Conservation (phyloP, 208 protist genomes). For the Novymonas esmeraldas region DNA sequence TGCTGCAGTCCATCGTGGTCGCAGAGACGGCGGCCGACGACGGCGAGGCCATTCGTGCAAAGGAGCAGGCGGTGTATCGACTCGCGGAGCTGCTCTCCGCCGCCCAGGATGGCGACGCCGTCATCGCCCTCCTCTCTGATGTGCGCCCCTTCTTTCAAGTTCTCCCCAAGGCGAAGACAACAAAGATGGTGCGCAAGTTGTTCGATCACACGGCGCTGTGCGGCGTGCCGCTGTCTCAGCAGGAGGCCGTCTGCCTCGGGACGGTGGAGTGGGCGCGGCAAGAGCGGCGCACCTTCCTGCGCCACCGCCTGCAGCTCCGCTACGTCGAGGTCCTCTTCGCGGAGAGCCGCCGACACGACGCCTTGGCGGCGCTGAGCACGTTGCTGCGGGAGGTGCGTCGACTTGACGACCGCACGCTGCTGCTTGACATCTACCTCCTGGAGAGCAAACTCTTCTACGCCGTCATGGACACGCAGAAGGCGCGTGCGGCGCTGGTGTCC, state of each 20-base stretch:
- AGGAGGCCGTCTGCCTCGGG: conserved; percentile 93
- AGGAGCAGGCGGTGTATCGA: conserved; percentile 86
- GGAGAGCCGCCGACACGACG: conserved; percentile 74
- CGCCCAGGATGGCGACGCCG: conserved; percentile 50
- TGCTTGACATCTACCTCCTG: conserved; percentile 98
- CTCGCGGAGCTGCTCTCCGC: conserved; percentile 65
- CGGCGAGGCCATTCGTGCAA: conserved; percentile 62
- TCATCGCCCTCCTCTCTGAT: conserved; percentile 63
- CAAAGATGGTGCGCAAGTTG: conserved; percentile 91
- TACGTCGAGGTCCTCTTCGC: conserved; percentile 94
- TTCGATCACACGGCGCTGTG: conserved; percentile 86
- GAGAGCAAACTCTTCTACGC: conserved; percentile 96
- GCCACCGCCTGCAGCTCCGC: conserved; percentile 95
- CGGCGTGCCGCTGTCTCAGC: conserved; percentile 73
- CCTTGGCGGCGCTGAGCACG: conserved; percentile 76
- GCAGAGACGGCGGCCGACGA: conserved; percentile 54
- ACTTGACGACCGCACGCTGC: conserved; percentile 98
- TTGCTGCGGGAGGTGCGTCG: conserved; percentile 95
- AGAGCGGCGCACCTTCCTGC: conserved; percentile 97
- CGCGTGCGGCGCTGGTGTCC: conserved; percentile 95
- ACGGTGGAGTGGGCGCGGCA: conserved; percentile 95
- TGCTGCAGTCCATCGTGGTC: conserved; percentile 55
- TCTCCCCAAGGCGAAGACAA: conserved; percentile 92
- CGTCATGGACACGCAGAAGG: conserved; percentile 93
- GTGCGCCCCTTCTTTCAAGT: conserved; percentile 81